These are phyloP conservation scores for Penicillium subrubescens DNA, from an alignment of 495 filamentous ascomycete species.

Conservation along the genomic window DNA sequence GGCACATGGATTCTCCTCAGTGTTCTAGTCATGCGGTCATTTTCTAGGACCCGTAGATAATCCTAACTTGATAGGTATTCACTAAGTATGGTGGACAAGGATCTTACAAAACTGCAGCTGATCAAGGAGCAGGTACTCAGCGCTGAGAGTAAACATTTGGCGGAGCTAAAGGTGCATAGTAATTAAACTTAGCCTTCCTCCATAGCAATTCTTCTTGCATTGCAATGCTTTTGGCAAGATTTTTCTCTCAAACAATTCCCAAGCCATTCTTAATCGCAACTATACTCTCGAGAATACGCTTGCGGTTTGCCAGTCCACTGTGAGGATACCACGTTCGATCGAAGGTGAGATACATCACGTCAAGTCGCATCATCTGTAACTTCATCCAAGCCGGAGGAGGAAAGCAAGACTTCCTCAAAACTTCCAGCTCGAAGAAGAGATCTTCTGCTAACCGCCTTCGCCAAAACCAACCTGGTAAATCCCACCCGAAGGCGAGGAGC, in stretches of 20 bases:
- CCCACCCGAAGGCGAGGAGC: conserved; percentile 14
- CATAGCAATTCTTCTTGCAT: not conserved
- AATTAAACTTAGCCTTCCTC: not conserved
- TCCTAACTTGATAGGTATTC: not conserved
- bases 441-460: conserved; percentile 4
- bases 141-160: not conserved
- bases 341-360: conserved; percentile 10
- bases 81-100: not conserved
- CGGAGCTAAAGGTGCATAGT: not conserved
- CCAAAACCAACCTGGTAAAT: conserved; percentile 14
- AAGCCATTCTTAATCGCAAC: conserved; percentile 8
- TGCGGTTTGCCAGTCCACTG: conserved; percentile 11
- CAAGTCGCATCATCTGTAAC: not conserved
- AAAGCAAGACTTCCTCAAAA: not conserved
- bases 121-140: not conserved
- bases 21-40: no score
- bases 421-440: conserved; percentile 14
- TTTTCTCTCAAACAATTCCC: not conserved
- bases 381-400: conserved; percentile 6
- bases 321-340: conserved; percentile 1
- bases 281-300: conserved; percentile 10
- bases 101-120: not conserved
- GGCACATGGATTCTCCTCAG: no score
- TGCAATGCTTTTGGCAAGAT: conserved; percentile 1
- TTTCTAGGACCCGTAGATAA: no score